phyloP scores from a whole-genome alignment of 2,329 filamentous ascomycete species.

The Fusarium chaquense region DNA sequence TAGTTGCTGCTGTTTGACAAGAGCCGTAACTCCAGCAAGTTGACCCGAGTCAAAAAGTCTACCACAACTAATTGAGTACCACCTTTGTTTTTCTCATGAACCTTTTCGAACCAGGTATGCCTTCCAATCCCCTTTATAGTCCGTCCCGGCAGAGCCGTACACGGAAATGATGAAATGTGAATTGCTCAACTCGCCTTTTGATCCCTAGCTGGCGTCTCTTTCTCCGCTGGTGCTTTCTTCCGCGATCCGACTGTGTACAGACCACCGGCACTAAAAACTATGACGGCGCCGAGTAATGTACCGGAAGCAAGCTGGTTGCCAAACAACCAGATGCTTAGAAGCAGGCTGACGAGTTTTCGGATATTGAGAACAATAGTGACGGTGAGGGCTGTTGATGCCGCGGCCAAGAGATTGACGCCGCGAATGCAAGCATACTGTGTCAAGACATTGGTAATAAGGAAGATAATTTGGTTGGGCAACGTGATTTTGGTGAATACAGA shows the following conservation, averaged over 20 bases:
- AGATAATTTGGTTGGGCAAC: conserved; percentile 77
- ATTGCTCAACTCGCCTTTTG: conserved; percentile 37
- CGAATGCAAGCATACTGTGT: conserved; percentile 97
- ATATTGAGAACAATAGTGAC: conserved; percentile 98
- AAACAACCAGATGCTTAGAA: conserved; percentile 94
- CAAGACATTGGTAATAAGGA: conserved; percentile 79
- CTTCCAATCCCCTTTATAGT: conserved; percentile 19
- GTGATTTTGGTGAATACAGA: conserved; percentile 19
- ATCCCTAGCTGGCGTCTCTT: conserved; percentile 7
- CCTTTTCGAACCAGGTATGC: conserved; percentile 6
- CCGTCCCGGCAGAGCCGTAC: background rate
- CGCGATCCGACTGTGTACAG: conserved; percentile 83
- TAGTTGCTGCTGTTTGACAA: background rate
- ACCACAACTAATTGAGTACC: background rate
- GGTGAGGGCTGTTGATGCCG: conserved; percentile 88
- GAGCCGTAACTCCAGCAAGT: background rate
- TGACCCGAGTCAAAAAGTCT: background rate
- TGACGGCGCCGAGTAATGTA: conserved; percentile 81
- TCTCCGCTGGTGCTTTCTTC: conserved; percentile 37
- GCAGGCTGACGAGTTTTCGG: conserved; percentile 89
- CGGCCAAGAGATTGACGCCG: conserved; percentile 93
- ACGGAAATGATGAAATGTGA: background rate
- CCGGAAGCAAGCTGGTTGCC: conserved; percentile 83
- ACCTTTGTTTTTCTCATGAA: background rate
- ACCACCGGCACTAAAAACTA: conserved; percentile 93